Conservation (phyloP, 169 alveolate species). For the Miamiensis avidus region DNA sequence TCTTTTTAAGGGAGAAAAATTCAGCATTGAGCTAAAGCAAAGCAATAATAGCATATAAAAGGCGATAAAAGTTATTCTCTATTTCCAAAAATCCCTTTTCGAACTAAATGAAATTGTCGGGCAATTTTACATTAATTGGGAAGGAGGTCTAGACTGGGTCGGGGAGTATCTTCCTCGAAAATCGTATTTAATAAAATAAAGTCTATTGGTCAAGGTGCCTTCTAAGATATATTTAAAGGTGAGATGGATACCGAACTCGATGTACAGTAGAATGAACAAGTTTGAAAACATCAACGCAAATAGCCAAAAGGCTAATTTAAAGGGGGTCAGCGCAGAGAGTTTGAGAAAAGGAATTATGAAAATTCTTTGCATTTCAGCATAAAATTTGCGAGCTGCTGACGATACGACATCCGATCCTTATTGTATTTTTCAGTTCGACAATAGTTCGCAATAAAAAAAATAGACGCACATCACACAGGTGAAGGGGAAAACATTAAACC, state of each 20-base stretch:
- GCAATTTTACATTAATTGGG: constrained; percentile 36
- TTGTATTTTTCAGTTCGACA: background rate
- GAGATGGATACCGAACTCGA: constrained; percentile 38
- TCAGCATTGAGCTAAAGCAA: constrained; percentile 1
- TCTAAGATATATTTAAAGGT: constrained; percentile 3
- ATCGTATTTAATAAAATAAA: constrained; percentile 4
- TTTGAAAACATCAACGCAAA: constrained; percentile 6
- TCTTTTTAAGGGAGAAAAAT: constrained; percentile 28
- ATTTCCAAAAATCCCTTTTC: constrained; percentile 14
- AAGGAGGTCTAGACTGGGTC: constrained; percentile 18
- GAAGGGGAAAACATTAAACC: constrained; percentile 20
- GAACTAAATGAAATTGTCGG: constrained; percentile 17
- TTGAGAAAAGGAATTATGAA: constrained; percentile 31
- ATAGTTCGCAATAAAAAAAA: constrained; percentile 20
- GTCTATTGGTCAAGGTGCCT: background rate
- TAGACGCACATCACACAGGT: constrained; percentile 11
- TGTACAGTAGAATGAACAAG: constrained; percentile 7
- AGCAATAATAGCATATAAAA: background rate
- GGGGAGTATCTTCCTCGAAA: constrained; percentile 34
- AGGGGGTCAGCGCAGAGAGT: constrained; percentile 15
- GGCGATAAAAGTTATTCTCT: constrained; percentile 18
- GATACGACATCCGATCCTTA: constrained; percentile 40
- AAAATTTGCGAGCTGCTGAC: constrained; percentile 31
- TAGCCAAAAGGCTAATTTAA: constrained; percentile 17
- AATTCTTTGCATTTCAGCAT: constrained; percentile 25